A percentile compares a stretch with the other conserved stretches of the same genome.
Conservation (phyloP, 2,329 filamentous ascomycete genomes). For the Colletotrichum cordylinicola region DNA sequence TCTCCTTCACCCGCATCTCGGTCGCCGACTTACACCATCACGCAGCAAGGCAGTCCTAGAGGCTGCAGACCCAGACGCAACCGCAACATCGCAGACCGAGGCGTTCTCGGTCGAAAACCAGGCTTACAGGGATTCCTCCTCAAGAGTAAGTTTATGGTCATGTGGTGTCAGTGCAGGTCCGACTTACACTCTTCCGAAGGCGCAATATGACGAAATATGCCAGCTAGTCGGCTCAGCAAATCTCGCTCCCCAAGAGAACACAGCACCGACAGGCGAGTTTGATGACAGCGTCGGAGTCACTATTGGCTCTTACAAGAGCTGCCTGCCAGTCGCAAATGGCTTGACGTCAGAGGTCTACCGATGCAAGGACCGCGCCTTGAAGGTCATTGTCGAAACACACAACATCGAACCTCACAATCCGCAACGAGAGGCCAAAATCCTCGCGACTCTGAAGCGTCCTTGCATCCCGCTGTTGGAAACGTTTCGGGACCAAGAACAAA, state of each 20-base stretch:
- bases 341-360: constrained; percentile 86
- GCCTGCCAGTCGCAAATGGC: constrained; percentile 66
- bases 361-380: constrained; percentile 71
- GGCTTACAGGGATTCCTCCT: constrained; percentile 17
- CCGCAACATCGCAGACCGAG: constrained; percentile 20
- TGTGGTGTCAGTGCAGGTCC: too few species aligned
- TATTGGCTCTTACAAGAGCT: constrained; percentile 61
- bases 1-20: background rate
- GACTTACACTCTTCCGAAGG: background rate
- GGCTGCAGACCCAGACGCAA: background rate
- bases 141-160: background rate
- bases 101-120: constrained; percentile 23
- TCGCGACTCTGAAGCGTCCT: constrained; percentile 62
- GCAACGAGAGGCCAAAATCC: constrained; percentile 77
- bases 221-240: constrained; percentile 31
- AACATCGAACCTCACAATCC: constrained; percentile 85
- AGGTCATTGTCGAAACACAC: constrained; percentile 79
- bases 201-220: constrained; percentile 46
- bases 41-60: constrained; percentile 18
- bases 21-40: background rate
- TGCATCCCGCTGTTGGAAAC: constrained; percentile 74
- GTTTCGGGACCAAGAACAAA: constrained; percentile 73
- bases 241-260: background rate
- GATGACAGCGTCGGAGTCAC: constrained; percentile 39
- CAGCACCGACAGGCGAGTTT: background rate